A percentile compares a stretch with the other conserved stretches of the same genome.
phyloP scores from a whole-genome alignment of 192 early-diverging fungal genomes.

The Chytriomyces hyalinus region DNA sequence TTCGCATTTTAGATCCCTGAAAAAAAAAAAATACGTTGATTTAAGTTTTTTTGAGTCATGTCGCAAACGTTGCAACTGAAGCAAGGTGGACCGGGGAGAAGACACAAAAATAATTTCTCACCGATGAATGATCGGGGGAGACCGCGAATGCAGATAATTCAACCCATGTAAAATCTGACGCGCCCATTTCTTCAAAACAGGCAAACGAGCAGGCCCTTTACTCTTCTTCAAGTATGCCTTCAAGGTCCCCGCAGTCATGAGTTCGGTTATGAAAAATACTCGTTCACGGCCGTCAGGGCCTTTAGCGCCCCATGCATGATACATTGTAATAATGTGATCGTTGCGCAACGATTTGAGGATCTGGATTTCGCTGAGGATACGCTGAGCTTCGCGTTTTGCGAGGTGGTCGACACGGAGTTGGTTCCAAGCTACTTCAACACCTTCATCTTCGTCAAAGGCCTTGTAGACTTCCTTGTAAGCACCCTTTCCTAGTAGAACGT shows the following conservation, averaged over 20 bases:
- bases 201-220: slow-evolving; percentile 70
- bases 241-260: slow-evolving; percentile 87
- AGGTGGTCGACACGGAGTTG: slow-evolving; percentile 66
- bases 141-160: slow-evolving; percentile 75
- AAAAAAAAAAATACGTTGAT: not conserved
- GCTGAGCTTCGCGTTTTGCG: slow-evolving; percentile 44
- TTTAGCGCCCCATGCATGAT: slow-evolving; percentile 34
- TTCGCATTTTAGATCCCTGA: slow-evolving; percentile 59
- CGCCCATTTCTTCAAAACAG: slow-evolving; percentile 80
- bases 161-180: slow-evolving; percentile 81
- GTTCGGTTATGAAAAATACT: slow-evolving; percentile 85
- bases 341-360: slow-evolving; percentile 80
- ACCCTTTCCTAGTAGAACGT: slow-evolving; percentile 72
- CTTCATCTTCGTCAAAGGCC: slow-evolving; percentile 85
- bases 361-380: slow-evolving; percentile 57
- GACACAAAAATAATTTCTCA: slow-evolving; percentile 12
- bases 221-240: slow-evolving; percentile 78
- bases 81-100: not conserved
- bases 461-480: slow-evolving; percentile 90
- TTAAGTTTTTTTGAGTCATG: not conserved
- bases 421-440: slow-evolving; percentile 92
- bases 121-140: slow-evolving; percentile 85
- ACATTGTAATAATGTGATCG: slow-evolving; percentile 69
- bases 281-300: slow-evolving; percentile 62
- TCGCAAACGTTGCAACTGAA: not conserved